Evolutionary conservation across 192 early-diverging fungal species (phyloP), one percentile per base, ranked within the genome.

Genomic region (Rhizophlyctis rosea): DNA sequence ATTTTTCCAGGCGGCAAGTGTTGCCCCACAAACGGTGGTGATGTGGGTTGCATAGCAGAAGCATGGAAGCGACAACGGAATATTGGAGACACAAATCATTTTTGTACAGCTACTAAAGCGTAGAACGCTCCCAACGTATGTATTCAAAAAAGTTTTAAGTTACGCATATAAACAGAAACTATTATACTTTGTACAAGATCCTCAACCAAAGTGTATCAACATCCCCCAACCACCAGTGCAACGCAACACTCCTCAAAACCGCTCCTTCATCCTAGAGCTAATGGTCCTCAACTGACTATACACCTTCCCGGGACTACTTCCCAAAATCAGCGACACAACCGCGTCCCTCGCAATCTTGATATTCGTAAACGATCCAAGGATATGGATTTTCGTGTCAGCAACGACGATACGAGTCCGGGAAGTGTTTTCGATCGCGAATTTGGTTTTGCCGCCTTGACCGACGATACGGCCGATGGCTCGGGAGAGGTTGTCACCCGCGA

Each of bases 401-500:
- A 99, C 79, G 21, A 96, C 94, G 59, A 99, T 91, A 53, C 96
- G 84, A 0, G 95, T 99, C 69, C 95, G 91, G 49, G 89, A 91
- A 7, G 93, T 87, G 70, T 99, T 99, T 71, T 99, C 96, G 62
- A 99, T 99, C 3, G 96, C 91, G 61, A 87, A 96, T 69, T 95
- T 94, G 5, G 94, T 96, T 70, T 95, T 94, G 49, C 96, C 96
- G 61, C 95, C 91, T 73, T 95, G 93, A 47, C 96, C 96, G 24
- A 95, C 95, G 79, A 99, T 93, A 67, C 96, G 92, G 62, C 96
- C 96, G 69, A 99, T 95, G 18, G 96, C 96, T 57, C 96, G 87
- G 23, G 91, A 90, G 74, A 99, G 76, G 74, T 99, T 93, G 72
- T 99, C 96, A 28, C 94, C 95, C 36, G 86, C 83, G 39, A 99